Conservation (phyloP, 176 grass and related monocot species). For the Musa schizocarpa region DNA sequence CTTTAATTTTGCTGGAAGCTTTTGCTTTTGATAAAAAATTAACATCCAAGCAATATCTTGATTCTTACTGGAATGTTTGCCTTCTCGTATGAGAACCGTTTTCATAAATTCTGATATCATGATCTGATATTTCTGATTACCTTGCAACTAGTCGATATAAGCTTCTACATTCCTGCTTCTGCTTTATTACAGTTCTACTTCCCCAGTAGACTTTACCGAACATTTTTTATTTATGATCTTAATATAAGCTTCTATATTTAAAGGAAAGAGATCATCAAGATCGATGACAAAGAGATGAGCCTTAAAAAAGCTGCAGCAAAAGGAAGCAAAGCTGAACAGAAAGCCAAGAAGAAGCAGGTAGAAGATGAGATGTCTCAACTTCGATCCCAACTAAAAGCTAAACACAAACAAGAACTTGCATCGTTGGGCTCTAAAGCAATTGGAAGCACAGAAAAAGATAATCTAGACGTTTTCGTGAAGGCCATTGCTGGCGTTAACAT, state of each 20-base stretch:
- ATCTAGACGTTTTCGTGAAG: slow-evolving; percentile 68
- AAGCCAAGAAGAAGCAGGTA: slow-evolving; percentile 92
- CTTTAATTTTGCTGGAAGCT: too few species aligned
- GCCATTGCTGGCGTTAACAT: slow-evolving; percentile 76
- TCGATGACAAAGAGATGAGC: slow-evolving; percentile 80
- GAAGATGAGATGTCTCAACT: slow-evolving; percentile 70
- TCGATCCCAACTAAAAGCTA: slow-evolving; percentile 56
- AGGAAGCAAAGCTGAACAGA: slow-evolving; percentile 98
- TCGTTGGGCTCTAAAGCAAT: slow-evolving; percentile 57
- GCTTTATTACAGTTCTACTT: too few species aligned
- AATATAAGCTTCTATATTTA: slow-evolving; percentile 6
- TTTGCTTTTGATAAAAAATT: too few species aligned
- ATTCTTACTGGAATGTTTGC: too few species aligned
- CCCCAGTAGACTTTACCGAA: too few species aligned
- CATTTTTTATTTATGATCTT: too few species aligned
- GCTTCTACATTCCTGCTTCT: too few species aligned
- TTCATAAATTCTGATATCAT: too few species aligned
- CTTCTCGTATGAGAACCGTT: too few species aligned
- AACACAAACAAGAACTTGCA: slow-evolving; percentile 64
- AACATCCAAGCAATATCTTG: too few species aligned
- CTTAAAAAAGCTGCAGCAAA: slow-evolving; percentile 87
- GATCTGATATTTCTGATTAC: too few species aligned
- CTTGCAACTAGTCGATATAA: too few species aligned
- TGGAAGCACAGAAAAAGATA: slow-evolving; percentile 41
- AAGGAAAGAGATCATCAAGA: slow-evolving; percentile 77